These are phyloP conservation scores for Entonaema liquescens DNA, from an alignment of 495 filamentous ascomycete genomes.

Conservation along the genomic window DNA sequence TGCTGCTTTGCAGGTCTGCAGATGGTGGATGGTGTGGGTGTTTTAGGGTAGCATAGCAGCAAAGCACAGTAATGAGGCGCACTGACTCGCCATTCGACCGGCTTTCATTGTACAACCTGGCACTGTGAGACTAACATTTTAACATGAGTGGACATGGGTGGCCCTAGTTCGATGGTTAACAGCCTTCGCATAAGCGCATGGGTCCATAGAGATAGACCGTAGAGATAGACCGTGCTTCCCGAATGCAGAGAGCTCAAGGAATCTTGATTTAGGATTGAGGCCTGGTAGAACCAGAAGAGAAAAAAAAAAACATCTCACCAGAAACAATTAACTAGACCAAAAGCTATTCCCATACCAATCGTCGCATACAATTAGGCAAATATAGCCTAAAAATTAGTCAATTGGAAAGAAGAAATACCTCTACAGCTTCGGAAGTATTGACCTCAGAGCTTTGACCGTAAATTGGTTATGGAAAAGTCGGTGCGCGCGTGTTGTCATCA, in stretches of 20 bases:
- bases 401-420: conserved; percentile 29
- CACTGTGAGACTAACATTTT: conserved; percentile 34
- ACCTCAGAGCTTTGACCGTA: conserved; percentile 28
- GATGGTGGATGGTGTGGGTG: conserved; percentile 5
- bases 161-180: conserved; percentile 33
- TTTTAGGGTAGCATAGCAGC: conserved; percentile 17
- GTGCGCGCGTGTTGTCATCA: conserved; percentile 34
- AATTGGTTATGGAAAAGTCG: conserved; percentile 27
- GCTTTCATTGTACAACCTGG: conserved; percentile 5
- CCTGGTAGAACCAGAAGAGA: neutral
- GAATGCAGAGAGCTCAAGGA: conserved; percentile 39
- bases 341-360: conserved; percentile 32
- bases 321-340: conserved; percentile 26
- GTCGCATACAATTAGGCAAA: conserved; percentile 9
- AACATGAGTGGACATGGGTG: conserved; percentile 28
- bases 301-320: conserved; percentile 31
- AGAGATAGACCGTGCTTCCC: conserved; percentile 36
- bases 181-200: conserved; percentile 40
- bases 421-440: conserved; percentile 32
- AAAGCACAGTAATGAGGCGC: conserved; percentile 37
- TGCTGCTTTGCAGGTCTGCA: conserved; percentile 28
- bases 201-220: conserved; percentile 28
- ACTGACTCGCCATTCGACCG: conserved; percentile 27
- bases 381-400: conserved; percentile 17
- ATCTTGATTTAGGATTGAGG: conserved; percentile 39